Evolutionary conservation across 352 stramenopile species (phyloP).

Genomic region (Globisporangium cystogenes): DNA sequence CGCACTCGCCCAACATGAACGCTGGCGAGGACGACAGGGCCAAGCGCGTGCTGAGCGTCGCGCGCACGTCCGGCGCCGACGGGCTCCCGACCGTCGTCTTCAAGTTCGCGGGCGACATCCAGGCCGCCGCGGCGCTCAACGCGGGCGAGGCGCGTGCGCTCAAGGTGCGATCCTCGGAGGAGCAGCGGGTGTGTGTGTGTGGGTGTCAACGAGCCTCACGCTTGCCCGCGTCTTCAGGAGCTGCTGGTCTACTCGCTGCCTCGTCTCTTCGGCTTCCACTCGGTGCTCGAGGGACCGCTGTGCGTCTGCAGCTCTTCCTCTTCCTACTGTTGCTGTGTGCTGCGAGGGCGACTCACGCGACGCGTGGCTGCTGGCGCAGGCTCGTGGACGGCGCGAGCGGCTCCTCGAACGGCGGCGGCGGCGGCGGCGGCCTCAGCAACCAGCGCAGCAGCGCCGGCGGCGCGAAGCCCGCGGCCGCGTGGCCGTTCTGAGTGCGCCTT

Average conservation of each 20-base stretch:
- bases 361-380: conserved; percentile 11
- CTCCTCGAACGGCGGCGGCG: conserved; percentile 24
- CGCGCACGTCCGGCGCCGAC: conserved; percentile 29
- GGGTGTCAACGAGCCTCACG: no score
- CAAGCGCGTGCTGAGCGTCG: conserved; percentile 44
- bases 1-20: conserved; percentile 81
- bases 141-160: conserved; percentile 63
- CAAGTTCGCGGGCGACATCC: conserved; percentile 42
- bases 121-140: conserved; percentile 55
- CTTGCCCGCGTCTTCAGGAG: no score
- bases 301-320: conserved; percentile 27
- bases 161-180: conserved; percentile 11
- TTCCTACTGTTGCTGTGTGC: not conserved
- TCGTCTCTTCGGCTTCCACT: conserved; percentile 73
- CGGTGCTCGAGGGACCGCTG: conserved; percentile 60
- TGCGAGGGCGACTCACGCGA: not conserved
- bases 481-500: conserved; percentile 79
- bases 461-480: conserved; percentile 53
- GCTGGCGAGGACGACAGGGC: conserved; percentile 43
- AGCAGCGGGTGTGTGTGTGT: not conserved
- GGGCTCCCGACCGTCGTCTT: conserved; percentile 52
- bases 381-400: conserved; percentile 40
- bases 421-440: conserved; percentile 22
- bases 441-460: conserved; percentile 11
- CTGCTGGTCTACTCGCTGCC: conserved; percentile 75